Conservation (phyloP, 164 flowering plant species). For the Taxillus chinensis region DNA sequence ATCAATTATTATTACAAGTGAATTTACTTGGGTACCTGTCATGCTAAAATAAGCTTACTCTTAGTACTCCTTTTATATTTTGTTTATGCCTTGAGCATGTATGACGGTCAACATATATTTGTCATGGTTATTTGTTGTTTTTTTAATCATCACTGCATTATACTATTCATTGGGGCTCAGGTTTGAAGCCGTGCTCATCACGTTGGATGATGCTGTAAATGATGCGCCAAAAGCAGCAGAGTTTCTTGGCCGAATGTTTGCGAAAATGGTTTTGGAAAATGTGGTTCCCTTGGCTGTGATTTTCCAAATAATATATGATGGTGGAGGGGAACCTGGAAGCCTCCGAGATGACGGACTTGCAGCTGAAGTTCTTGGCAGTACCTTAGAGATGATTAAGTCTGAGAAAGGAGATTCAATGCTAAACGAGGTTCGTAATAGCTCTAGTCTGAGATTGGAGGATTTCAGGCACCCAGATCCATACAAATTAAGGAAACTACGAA, state of each 20-base stretch:
- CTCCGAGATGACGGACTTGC: conserved; percentile 56
- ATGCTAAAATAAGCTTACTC: no score
- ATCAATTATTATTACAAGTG: no score
- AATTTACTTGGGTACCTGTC: no score
- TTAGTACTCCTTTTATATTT: no score
- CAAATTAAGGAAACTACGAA: conserved; percentile 46
- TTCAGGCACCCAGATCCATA: conserved; percentile 50
- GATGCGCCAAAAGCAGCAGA: conserved; percentile 86
- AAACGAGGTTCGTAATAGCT: conserved; percentile 35
- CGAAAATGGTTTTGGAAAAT: conserved; percentile 38
- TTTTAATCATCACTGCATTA: no score
- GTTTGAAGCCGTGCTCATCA: conserved; percentile 48
- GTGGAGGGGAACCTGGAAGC: conserved; percentile 76
- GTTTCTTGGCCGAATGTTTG: conserved; percentile 62
- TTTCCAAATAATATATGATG: conserved; percentile 39
- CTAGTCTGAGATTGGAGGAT: conserved; percentile 44
- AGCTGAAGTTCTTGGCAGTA: conserved; percentile 60
- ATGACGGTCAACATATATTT: no score
- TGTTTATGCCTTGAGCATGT: no score
- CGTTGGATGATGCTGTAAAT: conserved; percentile 64
- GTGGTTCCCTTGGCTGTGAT: conserved; percentile 46
- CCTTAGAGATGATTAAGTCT: conserved; percentile 39
- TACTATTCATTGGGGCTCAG: conserved; percentile 13
- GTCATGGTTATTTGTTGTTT: no score
- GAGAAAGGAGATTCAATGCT: conserved; percentile 56